These are phyloP conservation scores for Somion occarium DNA, from an alignment of 1,284 basidiomycete species.

Conservation along the genomic window DNA sequence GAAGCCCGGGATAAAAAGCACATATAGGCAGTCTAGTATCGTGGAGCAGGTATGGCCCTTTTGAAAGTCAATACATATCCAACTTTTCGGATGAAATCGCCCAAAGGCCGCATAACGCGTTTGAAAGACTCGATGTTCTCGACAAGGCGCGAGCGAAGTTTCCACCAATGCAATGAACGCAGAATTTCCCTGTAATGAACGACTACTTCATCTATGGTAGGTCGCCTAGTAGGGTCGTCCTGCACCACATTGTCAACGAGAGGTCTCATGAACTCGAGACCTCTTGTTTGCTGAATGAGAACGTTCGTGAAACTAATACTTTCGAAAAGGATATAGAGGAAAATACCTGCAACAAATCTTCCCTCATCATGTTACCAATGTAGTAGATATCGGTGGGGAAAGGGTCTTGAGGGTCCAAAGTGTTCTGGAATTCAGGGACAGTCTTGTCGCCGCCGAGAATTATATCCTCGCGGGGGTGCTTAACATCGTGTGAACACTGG, in stretches of 20 bases:
- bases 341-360: background rate
- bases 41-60: no score
- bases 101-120: no score
- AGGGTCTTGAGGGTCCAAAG: background rate
- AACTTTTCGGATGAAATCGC: no score
- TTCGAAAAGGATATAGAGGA: background rate
- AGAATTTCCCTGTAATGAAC: no score
- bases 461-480: background rate
- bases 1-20: no score
- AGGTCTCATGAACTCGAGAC: background rate
- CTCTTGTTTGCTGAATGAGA: background rate
- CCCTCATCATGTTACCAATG: background rate
- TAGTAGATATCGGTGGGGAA: conserved; percentile 4
- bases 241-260: background rate
- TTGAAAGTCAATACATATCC: no score
- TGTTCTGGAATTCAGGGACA: background rate
- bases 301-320: no score
- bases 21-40: no score
- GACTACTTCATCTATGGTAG: background rate
- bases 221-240: background rate
- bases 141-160: no score
- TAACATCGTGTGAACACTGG: background rate
- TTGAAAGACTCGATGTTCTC: no score
- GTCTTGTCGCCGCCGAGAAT: no score
- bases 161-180: no score